These are phyloP conservation scores for Adiantum capillusveneris DNA, from an alignment of 75 land plant genomes.

Conservation along the genomic window DNA sequence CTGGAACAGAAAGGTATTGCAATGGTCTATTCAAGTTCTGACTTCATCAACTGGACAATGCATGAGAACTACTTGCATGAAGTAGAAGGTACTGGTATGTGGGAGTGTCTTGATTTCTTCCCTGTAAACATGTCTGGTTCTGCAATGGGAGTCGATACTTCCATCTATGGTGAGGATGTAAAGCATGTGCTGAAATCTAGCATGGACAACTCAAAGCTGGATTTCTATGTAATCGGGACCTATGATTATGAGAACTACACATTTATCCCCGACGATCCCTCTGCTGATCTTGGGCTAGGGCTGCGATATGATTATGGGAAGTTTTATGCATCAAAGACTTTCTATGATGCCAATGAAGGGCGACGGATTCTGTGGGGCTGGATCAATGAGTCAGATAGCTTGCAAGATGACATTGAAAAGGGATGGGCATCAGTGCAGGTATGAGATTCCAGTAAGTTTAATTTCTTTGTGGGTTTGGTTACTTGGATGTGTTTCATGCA, in stretches of 20 bases:
- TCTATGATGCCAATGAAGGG: slow-evolving; percentile 55
- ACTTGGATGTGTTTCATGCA: no score
- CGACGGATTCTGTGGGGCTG: slow-evolving; percentile 88
- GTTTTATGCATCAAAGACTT: slow-evolving; percentile 80
- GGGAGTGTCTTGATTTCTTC: slow-evolving; percentile 91
- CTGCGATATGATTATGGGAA: slow-evolving; percentile 69
- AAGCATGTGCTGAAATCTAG: slow-evolving; percentile 86
- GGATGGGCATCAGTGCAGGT: slow-evolving; percentile 86
- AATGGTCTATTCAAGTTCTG: slow-evolving; percentile 51
- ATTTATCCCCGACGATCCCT: slow-evolving; percentile 54
- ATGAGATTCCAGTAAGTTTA: no score
- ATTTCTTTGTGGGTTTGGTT: no score
- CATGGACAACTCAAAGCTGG: slow-evolving; percentile 59
- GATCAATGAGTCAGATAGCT: slow-evolving; percentile 76
- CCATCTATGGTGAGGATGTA: slow-evolving; percentile 29
- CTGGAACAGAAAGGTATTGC: slow-evolving; percentile 42
- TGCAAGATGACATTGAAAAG: slow-evolving; percentile 47
- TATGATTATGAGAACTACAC: slow-evolving; percentile 26
- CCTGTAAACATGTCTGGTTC: slow-evolving; percentile 34
- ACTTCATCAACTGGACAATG: slow-evolving; percentile 47
- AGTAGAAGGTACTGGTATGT: slow-evolving; percentile 80
- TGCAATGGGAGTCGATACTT: slow-evolving; percentile 46
- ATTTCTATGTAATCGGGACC: slow-evolving; percentile 74
- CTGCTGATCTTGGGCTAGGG: slow-evolving; percentile 58
- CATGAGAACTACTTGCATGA: slow-evolving; percentile 32